Percentiles rank a stretch among this genome's conserved stretches.
Evolutionary conservation across 2,329 filamentous ascomycete species (phyloP).

Genomic region (Aspergillus sclerotialis): DNA sequence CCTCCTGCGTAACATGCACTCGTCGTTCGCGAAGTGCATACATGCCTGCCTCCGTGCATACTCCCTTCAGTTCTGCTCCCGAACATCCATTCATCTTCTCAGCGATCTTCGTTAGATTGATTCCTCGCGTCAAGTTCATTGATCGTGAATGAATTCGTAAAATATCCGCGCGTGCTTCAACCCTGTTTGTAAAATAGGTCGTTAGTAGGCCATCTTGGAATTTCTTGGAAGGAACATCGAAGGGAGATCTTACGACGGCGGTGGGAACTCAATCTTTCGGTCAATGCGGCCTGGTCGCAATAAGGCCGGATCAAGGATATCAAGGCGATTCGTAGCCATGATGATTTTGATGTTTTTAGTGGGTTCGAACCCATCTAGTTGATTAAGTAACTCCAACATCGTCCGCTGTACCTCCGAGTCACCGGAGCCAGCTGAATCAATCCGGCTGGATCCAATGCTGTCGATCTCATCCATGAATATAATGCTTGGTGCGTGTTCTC

Average conservation of each 20-base stretch:
- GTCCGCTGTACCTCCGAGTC: constrained; percentile 98
- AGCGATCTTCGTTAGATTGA: constrained; percentile 96
- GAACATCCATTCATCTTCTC: constrained; percentile 99
- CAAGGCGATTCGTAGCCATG: constrained; percentile 97
- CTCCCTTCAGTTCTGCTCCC: constrained; percentile 94
- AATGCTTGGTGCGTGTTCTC: constrained; percentile 95
- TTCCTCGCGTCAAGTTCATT: constrained; percentile 97
- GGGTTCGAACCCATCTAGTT: constrained; percentile 96
- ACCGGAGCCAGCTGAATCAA: constrained; percentile 89
- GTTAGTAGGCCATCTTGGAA: constrained; percentile 11
- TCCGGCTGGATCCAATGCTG: constrained; percentile 93
- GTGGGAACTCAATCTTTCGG: constrained; percentile 97
- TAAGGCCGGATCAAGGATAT: constrained; percentile 92
- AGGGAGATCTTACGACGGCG: constrained; percentile 57
- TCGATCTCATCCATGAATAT: constrained; percentile 99
- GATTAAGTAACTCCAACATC: constrained; percentile 96
- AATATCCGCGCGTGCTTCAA: constrained; percentile 95
- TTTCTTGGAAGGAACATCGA: constrained; percentile 1
- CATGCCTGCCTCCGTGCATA: constrained; percentile 98
- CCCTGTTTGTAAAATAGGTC: constrained; percentile 31
- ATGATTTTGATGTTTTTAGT: constrained; percentile 99
- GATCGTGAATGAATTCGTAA: constrained; percentile 93
- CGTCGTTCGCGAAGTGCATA: constrained; percentile 90
- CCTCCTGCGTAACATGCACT: constrained; percentile 97
- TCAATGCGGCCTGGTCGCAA: constrained; percentile 96